Evolutionary conservation across 1,284 basidiomycete genomes (phyloP), one percentile per base, ranked within the genome.

Genomic region (Takashimella koratensis): DNA sequence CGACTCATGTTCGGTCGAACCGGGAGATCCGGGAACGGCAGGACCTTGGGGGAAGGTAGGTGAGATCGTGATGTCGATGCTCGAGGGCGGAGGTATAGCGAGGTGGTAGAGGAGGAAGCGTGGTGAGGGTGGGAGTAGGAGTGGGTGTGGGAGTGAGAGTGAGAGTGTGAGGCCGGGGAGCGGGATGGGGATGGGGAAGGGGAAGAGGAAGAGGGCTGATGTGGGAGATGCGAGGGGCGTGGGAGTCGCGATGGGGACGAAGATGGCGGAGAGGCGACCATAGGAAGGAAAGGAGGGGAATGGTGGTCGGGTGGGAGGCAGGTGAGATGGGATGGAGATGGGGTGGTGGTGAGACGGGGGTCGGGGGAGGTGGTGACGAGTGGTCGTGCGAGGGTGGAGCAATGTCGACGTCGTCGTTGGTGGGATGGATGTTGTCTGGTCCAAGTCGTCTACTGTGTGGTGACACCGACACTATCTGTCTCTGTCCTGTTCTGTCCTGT

Each of bases 11-110:
- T 16, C 3, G 50, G 24, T 8, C 59, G 47, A 4, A 55, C 48
- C 5, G 56, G 53, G 5, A 60, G 42, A 40, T 60, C 59, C 20
- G 59, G 59, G 43, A 57, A 60, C 12, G 59, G 59, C 20, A 60
- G 44, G 11, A 60, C 59, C 26, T 60, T 60, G 2, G 59, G 59
- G n/a, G 51, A 53, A 43, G 54, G 52, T 4, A 53, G 43, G 30
- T 53, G 49, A 4, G 51, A 52, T 22, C 55, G 39, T 5, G 58
- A 59, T 8, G 55, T 52, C 10, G 47, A 59, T 16, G 30, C 30
- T 23, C 51, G 24, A 36, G 49, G 19, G 45, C 21, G 21, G n/a
- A 36, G 19, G 51, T 54, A 51, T 3, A 55, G 59, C 12, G 55
- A 53, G 0, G 19, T 47, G 21, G 48, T 22, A 13, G 47, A 39